Evolutionary conservation across 177 flowering plant species (phyloP), one percentile per base, ranked within the genome.

Genomic region (Vitis hybrid): DNA sequence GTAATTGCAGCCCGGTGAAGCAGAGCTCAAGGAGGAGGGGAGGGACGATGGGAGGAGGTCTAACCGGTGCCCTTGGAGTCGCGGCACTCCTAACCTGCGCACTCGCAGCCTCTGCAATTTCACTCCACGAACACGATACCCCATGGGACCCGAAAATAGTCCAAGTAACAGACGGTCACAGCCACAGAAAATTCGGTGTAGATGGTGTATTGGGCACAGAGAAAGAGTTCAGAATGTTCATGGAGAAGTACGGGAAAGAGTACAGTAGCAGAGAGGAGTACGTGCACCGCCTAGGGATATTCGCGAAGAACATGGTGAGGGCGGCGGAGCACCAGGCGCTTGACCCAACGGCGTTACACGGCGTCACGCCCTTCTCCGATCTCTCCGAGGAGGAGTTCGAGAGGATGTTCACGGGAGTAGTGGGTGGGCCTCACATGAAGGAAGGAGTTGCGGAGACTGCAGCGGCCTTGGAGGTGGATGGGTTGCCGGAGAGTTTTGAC

Each of bases 311-410:
- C 67, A 6, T 92, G 74, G 58, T 80, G 1, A 81, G 84, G 78
- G 98, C 96, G 10, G 91, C 85, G 4, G 87, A 89, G 79, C 87
- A 94, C 76, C 97, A 88, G 80, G 84, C 79, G 17, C 19, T 87
- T 68, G 96, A 94, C 66, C 98, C 96, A 10, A 82, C 92, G 15
- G 97, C 97, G 1, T 68, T 81, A 34, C 97, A 92, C 67, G 97
- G 97, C 0, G 84, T 94, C 13, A 94, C 97, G 5, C 90, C 79
- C 26, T 94, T 94, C 74, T 90, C 88, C 15, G 98, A 94, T 64
- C 82, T 94, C 50, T 66, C 94, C 0, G 82, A 78, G 75, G 89
- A 85, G 57, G 98, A 94, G 74, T 92, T 94, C 26, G 87, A 89
- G 81, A 80, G 70, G 56, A 50, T 76, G 80, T 90, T 80, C 57